These are phyloP conservation scores for Aegilops tauschii DNA, from an alignment of 176 grass and related monocot genomes.

Conservation along the genomic window DNA sequence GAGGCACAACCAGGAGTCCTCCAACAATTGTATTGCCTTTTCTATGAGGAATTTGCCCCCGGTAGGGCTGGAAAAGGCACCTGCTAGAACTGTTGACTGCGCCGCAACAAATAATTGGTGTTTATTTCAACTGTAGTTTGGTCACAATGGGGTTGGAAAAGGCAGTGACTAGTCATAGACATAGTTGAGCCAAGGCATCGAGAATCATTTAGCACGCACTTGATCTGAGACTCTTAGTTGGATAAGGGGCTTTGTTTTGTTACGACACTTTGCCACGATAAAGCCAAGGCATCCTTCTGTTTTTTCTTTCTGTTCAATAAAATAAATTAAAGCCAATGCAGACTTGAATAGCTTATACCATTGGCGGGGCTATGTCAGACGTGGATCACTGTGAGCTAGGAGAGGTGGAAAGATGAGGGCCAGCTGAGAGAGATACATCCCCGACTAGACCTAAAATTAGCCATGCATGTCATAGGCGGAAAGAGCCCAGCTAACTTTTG, in stretches of 20 bases:
- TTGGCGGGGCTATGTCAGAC: too few relatives aligned
- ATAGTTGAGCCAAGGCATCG: background rate
- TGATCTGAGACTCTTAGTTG: background rate
- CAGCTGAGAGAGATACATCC: too few relatives aligned
- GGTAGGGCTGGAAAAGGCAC: background rate
- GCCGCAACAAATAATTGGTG: background rate
- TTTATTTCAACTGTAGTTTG: background rate
- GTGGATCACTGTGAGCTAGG: too few relatives aligned
- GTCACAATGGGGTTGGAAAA: background rate
- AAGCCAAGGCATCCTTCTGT: background rate
- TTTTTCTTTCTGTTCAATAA: too few relatives aligned
- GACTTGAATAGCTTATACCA: too few relatives aligned
- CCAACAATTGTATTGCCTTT: background rate
- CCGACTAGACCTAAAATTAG: too few relatives aligned
- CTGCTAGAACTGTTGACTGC: background rate
- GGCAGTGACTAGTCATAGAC: background rate
- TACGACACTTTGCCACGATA: background rate
- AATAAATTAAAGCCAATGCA: too few relatives aligned
- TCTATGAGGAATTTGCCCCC: background rate
- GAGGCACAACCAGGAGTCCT: background rate
- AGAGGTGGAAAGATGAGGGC: too few relatives aligned
- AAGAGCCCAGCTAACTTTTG: too few relatives aligned
- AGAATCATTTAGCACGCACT: background rate
- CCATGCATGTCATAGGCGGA: too few relatives aligned
- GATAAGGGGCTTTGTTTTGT: background rate